phyloP scores from a whole-genome alignment of 768 basidiomycete species.

The Scleroderma bovista region DNA sequence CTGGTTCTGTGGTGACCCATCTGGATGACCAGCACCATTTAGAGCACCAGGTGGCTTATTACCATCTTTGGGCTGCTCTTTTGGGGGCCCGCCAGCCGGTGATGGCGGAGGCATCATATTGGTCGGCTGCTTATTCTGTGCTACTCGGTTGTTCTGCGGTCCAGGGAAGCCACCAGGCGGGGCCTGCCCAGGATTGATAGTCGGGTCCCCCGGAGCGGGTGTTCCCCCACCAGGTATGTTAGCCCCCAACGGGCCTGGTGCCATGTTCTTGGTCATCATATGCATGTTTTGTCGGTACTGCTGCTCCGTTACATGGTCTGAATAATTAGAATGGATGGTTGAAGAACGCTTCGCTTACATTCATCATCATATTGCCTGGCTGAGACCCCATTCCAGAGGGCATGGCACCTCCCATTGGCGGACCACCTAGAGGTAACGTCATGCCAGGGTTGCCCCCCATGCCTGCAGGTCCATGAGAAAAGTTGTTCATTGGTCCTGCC shows the following conservation, averaged over 20 bases:
- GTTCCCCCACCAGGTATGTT: constrained; percentile 33
- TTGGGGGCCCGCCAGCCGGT: constrained; percentile 33
- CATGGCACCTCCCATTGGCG: constrained; percentile 21
- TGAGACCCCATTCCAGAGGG: constrained; percentile 25
- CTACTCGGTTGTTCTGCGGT: constrained; percentile 26
- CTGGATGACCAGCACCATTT: constrained; percentile 25
- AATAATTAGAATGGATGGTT: neutral
- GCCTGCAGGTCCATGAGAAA: constrained; percentile 24
- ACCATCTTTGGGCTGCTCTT: constrained; percentile 30
- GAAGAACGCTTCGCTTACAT: constrained; percentile 13
- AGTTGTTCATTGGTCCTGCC: constrained; percentile 31
- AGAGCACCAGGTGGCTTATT: constrained; percentile 23
- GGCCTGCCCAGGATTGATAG: constrained; percentile 33
- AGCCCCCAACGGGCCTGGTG: constrained; percentile 13
- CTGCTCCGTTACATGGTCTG: constrained; percentile 11
- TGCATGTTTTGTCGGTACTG: constrained; percentile 37
- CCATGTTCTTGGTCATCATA: constrained; percentile 30
- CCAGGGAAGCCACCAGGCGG: constrained; percentile 31
- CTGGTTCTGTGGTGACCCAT: constrained; percentile 42
- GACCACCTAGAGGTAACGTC: constrained; percentile 29
- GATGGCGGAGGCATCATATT: constrained; percentile 50
- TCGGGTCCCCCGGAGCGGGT: constrained; percentile 40
- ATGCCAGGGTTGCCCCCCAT: constrained; percentile 28
- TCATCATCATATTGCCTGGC: constrained; percentile 23
- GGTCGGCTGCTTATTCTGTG: constrained; percentile 30